A percentile compares a stretch with the other conserved stretches of the same genome.
Conservation (phyloP, 2,329 filamentous ascomycete genomes). For the Incumbomyces delicatus region DNA sequence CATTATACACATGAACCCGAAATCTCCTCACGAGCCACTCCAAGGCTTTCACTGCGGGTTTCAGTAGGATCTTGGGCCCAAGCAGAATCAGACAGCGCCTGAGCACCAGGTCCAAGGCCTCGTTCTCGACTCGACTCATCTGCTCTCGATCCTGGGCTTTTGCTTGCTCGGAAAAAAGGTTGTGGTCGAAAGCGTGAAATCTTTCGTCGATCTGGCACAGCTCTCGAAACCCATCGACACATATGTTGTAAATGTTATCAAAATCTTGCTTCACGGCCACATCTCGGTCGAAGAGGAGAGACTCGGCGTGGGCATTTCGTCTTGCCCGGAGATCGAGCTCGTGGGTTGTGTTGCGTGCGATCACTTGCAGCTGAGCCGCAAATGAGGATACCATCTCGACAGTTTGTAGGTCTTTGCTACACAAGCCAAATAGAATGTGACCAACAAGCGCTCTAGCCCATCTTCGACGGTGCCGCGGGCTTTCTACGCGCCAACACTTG, state of each 20-base stretch:
- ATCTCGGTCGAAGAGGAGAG: slow-evolving; percentile 80
- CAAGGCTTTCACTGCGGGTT: slow-evolving; percentile 78
- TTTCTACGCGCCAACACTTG: too few relatives aligned
- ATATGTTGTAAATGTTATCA: slow-evolving; percentile 78
- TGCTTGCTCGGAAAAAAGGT: slow-evolving; percentile 88
- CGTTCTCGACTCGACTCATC: slow-evolving; percentile 73
- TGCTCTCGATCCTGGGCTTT: slow-evolving; percentile 77
- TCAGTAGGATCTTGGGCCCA: slow-evolving; percentile 66
- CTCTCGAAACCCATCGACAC: slow-evolving; percentile 81
- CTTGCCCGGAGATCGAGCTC: slow-evolving; percentile 89
- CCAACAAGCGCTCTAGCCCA: not conserved
- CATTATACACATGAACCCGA: slow-evolving; percentile 86
- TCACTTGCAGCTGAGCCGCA: slow-evolving; percentile 85
- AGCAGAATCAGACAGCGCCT: slow-evolving; percentile 75
- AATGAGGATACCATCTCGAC: slow-evolving; percentile 68
- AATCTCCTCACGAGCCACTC: slow-evolving; percentile 94
- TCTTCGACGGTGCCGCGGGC: not conserved
- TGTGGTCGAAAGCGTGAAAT: slow-evolving; percentile 64
- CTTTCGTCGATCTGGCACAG: slow-evolving; percentile 76
- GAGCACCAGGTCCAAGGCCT: slow-evolving; percentile 65
- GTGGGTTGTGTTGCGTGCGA: slow-evolving; percentile 80
- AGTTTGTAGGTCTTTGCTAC: too few relatives aligned
- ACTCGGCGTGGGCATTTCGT: slow-evolving; percentile 84
- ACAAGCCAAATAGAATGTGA: too few relatives aligned
- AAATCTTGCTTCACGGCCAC: slow-evolving; percentile 82